Evolutionary conservation across 1,284 basidiomycete species (phyloP), one percentile per base, ranked within the genome.

Genomic region (Cryptococcus sp.): DNA sequence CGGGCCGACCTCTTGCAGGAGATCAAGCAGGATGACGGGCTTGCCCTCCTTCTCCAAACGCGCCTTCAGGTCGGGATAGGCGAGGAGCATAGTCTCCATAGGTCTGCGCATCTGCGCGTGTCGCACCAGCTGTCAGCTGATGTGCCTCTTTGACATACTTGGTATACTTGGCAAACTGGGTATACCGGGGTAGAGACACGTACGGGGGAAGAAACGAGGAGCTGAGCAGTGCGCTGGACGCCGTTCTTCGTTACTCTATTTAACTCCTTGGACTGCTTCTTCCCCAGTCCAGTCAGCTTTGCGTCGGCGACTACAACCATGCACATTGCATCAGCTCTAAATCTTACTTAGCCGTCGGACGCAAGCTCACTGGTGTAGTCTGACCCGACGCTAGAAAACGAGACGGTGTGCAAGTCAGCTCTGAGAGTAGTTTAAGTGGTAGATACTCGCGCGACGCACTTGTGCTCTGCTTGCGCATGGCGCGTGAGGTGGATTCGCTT

Each of bases 391-490:
- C 74, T 77, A 65, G 42, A 47, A 19, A 22, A 49, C 54, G 35
- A 55, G 47, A 0, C 10, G 31, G 49, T 69, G 23, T 58, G 54
- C 44, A 38, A 39, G 19, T 31, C 19, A 20, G n/a, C 15, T 42
- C 47, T 16, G 5, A 22, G 49, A n/a, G 38, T 41, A 44, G 25
- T 3, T 19, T 53, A 49, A 19, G 45, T 22, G 38, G 17, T 22
- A 44, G 10, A 35, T 44, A 39, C 39, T 11, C 13, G 23, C 15
- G 15, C 16, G 8, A 62, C 70, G 64, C 61, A 77, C 71, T 78
- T 78, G 72, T 78, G 75, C 60, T 76, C 71, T 0, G 74, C 77
- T 56, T 79, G 74, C 16, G 75, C 78, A 61, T 79, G 77, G n/a
- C 77, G 70, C 1, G 74, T 76, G 35, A 80, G 68, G 58, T 74